Evolutionary conservation across 306 rosid species (phyloP).

Genomic region (Erythrophleum fordii): DNA sequence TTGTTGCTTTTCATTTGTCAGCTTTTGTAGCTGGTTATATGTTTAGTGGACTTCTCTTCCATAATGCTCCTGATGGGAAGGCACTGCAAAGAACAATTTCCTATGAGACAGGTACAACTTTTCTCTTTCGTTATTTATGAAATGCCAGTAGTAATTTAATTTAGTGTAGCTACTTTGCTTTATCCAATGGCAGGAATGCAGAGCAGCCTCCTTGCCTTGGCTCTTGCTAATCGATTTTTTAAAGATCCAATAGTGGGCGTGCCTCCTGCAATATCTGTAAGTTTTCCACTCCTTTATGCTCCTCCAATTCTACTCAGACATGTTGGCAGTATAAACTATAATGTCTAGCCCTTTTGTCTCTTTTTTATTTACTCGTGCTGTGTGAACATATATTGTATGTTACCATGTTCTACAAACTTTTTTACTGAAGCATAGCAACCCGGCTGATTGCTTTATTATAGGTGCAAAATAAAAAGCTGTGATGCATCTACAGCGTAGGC

Average conservation of each 20-base stretch:
- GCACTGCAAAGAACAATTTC: conserved; percentile 89
- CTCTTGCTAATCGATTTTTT: conserved; percentile 89
- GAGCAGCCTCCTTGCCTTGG: conserved; percentile 97
- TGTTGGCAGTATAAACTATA: neutral
- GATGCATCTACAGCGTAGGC: neutral
- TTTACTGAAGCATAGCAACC: conserved; percentile 19
- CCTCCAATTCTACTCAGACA: conserved; percentile 17
- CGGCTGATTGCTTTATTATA: conserved; percentile 17
- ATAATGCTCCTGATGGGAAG: conserved; percentile 60
- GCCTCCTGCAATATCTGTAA: conserved; percentile 95
- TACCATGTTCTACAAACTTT: conserved; percentile 7
- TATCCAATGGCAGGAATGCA: conserved; percentile 80
- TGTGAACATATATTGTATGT: neutral
- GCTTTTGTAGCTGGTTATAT: conserved; percentile 79
- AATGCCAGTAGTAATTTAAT: conserved; percentile 21
- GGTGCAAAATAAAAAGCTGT: conserved; percentile 14
- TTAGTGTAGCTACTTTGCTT: conserved; percentile 13
- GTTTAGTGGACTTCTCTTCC: conserved; percentile 71
- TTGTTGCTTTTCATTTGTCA: conserved; percentile 72
- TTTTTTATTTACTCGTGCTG: neutral
- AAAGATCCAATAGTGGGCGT: conserved; percentile 81
- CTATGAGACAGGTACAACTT: conserved; percentile 78
- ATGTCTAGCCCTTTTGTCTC: neutral
- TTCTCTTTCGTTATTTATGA: conserved; percentile 19
- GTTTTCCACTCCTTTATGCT: conserved; percentile 41